Base-by-base conservation (phyloP, 768 basidiomycete genomes). In the Pholiota molesta region DNA sequence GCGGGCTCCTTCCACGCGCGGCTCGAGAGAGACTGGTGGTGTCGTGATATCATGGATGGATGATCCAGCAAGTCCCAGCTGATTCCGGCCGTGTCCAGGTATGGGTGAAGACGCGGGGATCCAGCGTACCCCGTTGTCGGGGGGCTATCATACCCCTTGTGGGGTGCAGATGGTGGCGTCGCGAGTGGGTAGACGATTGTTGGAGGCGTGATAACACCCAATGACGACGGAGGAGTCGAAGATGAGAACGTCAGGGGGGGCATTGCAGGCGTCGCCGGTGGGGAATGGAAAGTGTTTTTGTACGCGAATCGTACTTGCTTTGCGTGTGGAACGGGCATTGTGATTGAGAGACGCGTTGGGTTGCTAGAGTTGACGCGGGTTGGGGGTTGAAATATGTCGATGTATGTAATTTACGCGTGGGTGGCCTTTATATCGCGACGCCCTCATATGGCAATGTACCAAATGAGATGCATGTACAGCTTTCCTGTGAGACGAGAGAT, bases 1-100 rank as follows among this genome's bases (percentile, higher is more conserved):
- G 79, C 79, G 0, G 77, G 69, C 62, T 77, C 75, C 21, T 63
- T 61, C 14, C 77, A 68, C 0, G 61, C 63, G 7, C 62, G 62
- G 19, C 54, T 64, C 76, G 71, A 70, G 8, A 75, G 42, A 1
- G 66, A 59, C 21, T 63, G 65, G 23, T 71, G 70, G 17, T 71
- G 62, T 1, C 69, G 66, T 4, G 66, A 60, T 31, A 73, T 68
- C 17, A 62, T 66, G 2, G 77, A 72, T 16, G 72, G 72, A 26
- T 69, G 69, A 28, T 74, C 68, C 31, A 70, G 63, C 17, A 78
- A 4, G 61, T 76, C 72, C 67, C 71, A 77, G 19, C 52, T 63
- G n/a, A 78, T 54, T 6, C 61, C 55, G 13, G 72, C 65, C 11
- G 63, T 65, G 47, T 72, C 65, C n/a, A 78, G 66, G 39, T 74